phyloP scores from a whole-genome alignment of 192 early-diverging fungal species.

The Podila minutissima region DNA sequence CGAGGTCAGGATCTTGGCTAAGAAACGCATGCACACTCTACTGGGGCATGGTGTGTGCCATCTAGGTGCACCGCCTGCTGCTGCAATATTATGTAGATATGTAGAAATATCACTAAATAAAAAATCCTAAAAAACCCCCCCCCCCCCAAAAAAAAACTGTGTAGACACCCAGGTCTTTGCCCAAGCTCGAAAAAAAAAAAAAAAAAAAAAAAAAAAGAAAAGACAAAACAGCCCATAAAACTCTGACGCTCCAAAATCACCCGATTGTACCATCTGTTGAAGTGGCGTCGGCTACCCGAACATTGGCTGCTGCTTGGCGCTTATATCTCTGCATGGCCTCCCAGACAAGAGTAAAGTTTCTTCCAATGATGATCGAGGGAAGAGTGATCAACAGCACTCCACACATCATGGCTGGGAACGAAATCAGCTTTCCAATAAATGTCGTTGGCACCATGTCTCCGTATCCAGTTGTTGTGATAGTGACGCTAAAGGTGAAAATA shows the following conservation, averaged over 20 bases:
- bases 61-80: no score
- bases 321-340: slow-evolving; percentile 70
- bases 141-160: no score
- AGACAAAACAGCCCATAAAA: background rate
- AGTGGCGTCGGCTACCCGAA: slow-evolving; percentile 10
- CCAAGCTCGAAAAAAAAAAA: no score
- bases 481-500: slow-evolving; percentile 47
- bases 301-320: slow-evolving; percentile 29
- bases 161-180: no score
- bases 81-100: no score
- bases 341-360: slow-evolving; percentile 87
- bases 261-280: slow-evolving; percentile 17
- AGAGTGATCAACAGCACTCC: slow-evolving; percentile 84
- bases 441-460: slow-evolving; percentile 86
- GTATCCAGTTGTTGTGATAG: slow-evolving; percentile 85
- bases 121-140: no score
- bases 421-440: slow-evolving; percentile 80
- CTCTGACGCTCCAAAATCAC: background rate
- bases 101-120: no score
- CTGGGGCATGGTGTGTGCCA: no score
- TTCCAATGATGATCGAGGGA: slow-evolving; percentile 86
- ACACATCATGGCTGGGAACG: slow-evolving; percentile 85
- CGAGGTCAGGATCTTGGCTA: no score
- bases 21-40: no score
- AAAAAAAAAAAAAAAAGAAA: no score